Evolutionary conservation across 2,329 filamentous ascomycete species (phyloP), one percentile per base, ranked within the genome.

Genomic region (Elsinoe australis): DNA sequence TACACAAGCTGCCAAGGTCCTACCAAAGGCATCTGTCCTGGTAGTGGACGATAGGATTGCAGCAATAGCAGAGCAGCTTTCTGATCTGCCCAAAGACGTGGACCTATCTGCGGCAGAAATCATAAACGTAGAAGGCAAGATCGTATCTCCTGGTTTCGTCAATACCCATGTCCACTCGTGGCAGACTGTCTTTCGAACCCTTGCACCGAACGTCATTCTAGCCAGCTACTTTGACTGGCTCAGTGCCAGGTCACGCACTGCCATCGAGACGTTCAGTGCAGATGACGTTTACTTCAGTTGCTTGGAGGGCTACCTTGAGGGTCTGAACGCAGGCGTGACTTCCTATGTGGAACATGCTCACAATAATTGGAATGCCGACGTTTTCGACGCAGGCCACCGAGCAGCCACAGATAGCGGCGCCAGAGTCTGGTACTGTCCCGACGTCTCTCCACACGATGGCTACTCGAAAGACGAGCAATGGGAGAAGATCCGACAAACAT

Each of bases 121-220:
- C 3, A 59, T 74, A 19, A 66, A 74, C 52, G 71, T 66, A 41
- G 56, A 56, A 0, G 59, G 56, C 35, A 44, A 44, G 7, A 49
- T 49, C 7, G 17, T 70, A 29, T 66, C 60, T 2, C 66, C 69
- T 0, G 69, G 69, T 1, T 70, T 71, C 53, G 58, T 71, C 41
- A 66, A 70, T 52, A 68, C 67, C 1, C 69, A 70, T 41, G 63
- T 67, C 35, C 71, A 74, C 56, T 54, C 69, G 5, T 78, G 75
- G 76, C 73, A 79, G 55, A 78, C 76, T 0, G 72, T 66, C 8
- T 69, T 71, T 54, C 75, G 74, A 55, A 77, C 75, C 0, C 54
- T 79, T 1, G 71, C 54, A 1, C 70, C 73, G 5, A 76, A 79
- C 54, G 71, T 70, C 0, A 72, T 66, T 0, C 59, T 77, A 10